Base-by-base conservation (phyloP, 352 stramenopile species). In the Thalassiosira oceanica region DNA sequence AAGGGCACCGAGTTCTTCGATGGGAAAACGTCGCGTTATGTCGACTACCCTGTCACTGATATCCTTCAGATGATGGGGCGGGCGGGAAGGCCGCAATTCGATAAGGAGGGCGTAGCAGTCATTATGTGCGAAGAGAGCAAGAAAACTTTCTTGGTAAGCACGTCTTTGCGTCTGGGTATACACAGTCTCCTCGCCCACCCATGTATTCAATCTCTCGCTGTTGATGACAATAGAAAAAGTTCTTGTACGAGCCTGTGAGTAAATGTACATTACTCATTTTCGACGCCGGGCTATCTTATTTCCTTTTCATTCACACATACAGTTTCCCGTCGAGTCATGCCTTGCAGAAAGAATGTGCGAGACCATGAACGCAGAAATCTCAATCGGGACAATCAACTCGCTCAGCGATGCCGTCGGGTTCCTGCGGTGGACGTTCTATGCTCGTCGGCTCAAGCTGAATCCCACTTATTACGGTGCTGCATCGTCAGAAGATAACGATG, bases 1-100 rank as follows among this genome's bases (percentile, higher is more conserved):
- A 99, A 99, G 80, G 96, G 96, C 35, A 99, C 96, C 0, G 94
- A 99, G 66, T 99, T 93, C 64, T 99, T 98, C 83, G 92, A 97
- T 68, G 92, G 86, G 2, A 94, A 94, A 56, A 74, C 89, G 11
- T 93, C 90, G 4, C 84, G 96, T 15, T 99, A 99, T 80, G 92
- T 97, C 16, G 97, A 98, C 65, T 98, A 99, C 68, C 94, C 95
- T 24, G 87, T 99, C 50, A 98, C 96, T 8, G 96, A 99, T 76
- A 83, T 99, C 27, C 72, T 99, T n/a, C 96, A 99, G 76, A 99
- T 99, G 96, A 98, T 99, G 75, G 94, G 94, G 6, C 75, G 93
- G 46, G 92, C 92, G 5, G 93, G 93, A 3, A 67, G 94, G 18
- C 93, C 85, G 18, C 84, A 97, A 37, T 96, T 98, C 69, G 96